phyloP scores from a whole-genome alignment of 176 grass and related monocot genomes.

The Bromus sterilis region DNA sequence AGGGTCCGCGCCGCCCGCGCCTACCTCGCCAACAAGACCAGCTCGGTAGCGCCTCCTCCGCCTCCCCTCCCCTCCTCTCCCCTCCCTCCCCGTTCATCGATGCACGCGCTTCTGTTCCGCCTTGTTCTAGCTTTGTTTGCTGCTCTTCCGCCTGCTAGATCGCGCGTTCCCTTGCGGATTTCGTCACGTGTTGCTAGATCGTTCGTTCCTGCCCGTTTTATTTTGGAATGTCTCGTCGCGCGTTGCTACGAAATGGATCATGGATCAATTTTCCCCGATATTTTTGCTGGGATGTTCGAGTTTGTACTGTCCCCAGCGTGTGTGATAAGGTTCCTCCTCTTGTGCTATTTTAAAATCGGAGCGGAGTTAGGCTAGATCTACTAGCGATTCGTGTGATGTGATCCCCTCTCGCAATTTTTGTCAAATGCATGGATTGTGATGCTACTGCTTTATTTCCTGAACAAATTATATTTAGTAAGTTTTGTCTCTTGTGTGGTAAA shows the following conservation, averaged over 20 bases:
- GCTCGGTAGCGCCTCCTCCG: not conserved
- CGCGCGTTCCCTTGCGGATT: not conserved
- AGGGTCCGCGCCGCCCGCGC: constrained; percentile 20
- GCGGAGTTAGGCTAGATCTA: not conserved
- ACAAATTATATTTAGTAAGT: too few relatives aligned
- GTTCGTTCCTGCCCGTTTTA: not conserved
- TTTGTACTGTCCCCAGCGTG: too few relatives aligned
- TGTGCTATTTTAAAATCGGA: too few relatives aligned
- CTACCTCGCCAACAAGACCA: constrained; percentile 24
- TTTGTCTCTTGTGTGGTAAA: too few relatives aligned
- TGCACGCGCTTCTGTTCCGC: not conserved
- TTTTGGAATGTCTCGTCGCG: not conserved
- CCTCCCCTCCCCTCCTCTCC: too few relatives aligned
- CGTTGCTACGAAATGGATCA: not conserved
- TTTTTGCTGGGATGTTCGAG: too few relatives aligned
- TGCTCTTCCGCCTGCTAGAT: not conserved
- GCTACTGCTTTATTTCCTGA: too few relatives aligned
- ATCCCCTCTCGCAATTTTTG: not conserved
- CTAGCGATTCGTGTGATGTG: not conserved
- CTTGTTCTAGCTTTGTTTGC: not conserved
- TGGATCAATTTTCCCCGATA: too few relatives aligned
- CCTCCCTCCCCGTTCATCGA: not conserved
- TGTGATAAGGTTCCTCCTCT: too few relatives aligned
- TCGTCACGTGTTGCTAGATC: not conserved
- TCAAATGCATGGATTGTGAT: too few relatives aligned